Base-by-base conservation (phyloP, 352 stramenopile species). In the Elongisporangium undulatum region DNA sequence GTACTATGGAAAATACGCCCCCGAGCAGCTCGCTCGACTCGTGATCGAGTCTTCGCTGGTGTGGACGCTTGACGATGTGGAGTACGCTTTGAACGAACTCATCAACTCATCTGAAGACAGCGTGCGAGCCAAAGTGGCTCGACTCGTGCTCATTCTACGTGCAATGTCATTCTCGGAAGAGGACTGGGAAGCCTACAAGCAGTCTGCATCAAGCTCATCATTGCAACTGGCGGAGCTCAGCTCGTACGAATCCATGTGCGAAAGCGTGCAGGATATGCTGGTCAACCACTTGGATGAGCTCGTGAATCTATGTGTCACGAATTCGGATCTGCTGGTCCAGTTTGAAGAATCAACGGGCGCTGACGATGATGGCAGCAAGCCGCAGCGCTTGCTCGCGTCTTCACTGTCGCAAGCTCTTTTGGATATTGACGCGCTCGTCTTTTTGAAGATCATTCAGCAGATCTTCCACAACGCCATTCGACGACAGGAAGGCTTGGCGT, bases 1-100 rank as follows among this genome's bases (percentile, higher is more conserved):
- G 16, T 82, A 94, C 49, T 94, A 92, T 54, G 77, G 77, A 19
- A 80, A 87, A 51, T 77, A 92, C 55, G 84, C 82, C 7, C 85
- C 85, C 0, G 82, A 91, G 55, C 77, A 92, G 58, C 71, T 94
- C 23, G 75, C 85, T 34, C 73, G 78, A 2, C 54, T 94, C 13
- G 74, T 92, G 50, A 75, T 92, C 15, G 81, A 92, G 56, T 87
- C 85, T 17, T 81, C 74, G 15, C 75, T 94, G 22, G 67, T 62
- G 5, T 94, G 85, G 85, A 89, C 73, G 19, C 66, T 90, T 22
- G 60, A 82, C 55, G 80, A 94, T 54, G 72, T 92, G 48, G 66
- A 75, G 17, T 91, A 90, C 63, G 82, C 72, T 4, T 72, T 91
- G 20, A 64, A 82, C 24, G 76, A 79, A 55, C 61, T 94, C 5